Evolutionary conservation across 176 grass and related monocot species (phyloP), one percentile per base, ranked within the genome.

Genomic region (Secale cereale): DNA sequence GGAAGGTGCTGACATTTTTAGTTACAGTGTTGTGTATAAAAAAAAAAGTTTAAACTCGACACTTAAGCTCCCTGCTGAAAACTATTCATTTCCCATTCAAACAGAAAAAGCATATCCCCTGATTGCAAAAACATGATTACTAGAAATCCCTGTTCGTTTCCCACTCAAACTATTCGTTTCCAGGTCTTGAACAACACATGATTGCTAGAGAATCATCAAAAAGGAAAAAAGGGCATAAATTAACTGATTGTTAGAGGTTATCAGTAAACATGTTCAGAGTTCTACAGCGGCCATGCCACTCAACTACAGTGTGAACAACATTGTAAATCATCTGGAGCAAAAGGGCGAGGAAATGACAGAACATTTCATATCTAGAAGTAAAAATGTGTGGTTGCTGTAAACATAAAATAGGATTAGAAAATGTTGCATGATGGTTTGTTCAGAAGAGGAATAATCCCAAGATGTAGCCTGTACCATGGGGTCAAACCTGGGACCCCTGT

Each of bases 181-280:
- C 32, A 33, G 32, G 32, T 33, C 32, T 33, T 33, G 32, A 33
- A 66, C n/a, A 83, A 20, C 10, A 73, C 74, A 72, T 63, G 10
- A 72, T 75, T 85, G 60, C 19, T 66, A 59, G 19, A 60, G 81
- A 83, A 83, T 35, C 33, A 74, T 65, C 59, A 56, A 70, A 70
- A 54, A 41, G 43, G 43, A 50, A 65, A 61, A 77, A 40, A 52
- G 9, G 29, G 52, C 30, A 59, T n/a, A 77, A 17, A 61, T 45
- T 22, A 63, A 16, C 25, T 45, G 70, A 43, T 17, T 45, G 70
- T 45, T 45, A 73, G 23, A 73, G n/a, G 40, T 73, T 45, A 73
- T 45, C 70, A 27, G 39, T 73, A 73, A 86, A 72, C 2, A 63
- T 72, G 23, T 54, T 74, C 25, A 65, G 15, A 65, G 12, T 23